Evolutionary conservation across 192 early-diverging fungal species (phyloP), one percentile per base, ranked within the genome.

Genomic region (Paraglomus brasilianum): DNA sequence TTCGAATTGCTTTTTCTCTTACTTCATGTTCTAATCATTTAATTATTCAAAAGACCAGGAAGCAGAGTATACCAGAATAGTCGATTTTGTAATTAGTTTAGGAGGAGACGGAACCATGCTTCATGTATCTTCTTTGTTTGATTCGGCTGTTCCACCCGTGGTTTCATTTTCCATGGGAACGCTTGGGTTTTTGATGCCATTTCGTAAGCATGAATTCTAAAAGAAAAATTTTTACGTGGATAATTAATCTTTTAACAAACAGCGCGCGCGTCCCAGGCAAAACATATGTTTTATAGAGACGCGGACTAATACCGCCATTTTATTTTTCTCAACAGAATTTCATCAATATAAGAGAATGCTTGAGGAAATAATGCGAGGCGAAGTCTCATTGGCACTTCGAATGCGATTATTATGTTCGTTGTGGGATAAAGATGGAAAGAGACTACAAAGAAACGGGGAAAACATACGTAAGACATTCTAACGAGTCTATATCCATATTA

Each of bases 71-170:
- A 75, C 86, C 8, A 76, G 91, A 21, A 77, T 82, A 0, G 85
- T 92, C 0, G 93, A 96, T 73, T 89, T 93, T 72, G 92, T 89
- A 5, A 81, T 96, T n/a, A 93, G 93, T n/a, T 79, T 96, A 9
- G 95, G 93, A 41, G 93, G 95, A 36, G 94, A 96, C 70, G 95
- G 95, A 21, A 96, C 95, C 5, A 89, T 96, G 52, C 81, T 96
- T 60, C 92, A 96, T 68, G 80, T 91, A 1, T 91, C 92, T 3
- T 91, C 88, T 8, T 74, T 95, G 36, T 96, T 96, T 74, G 82
- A 82, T 14, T 73, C 78, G 21, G 75, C 80, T 10, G 89, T 88
- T 7, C 95, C 95, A 22, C 95, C 95, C 8, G 86, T 97, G n/a
- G 78, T 95, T 49, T 93, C 93, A 8, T 97, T 97, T 58, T 97